Base-by-base conservation (phyloP, 169 alveolate species). In the Plasmodium gallinaceum region DNA sequence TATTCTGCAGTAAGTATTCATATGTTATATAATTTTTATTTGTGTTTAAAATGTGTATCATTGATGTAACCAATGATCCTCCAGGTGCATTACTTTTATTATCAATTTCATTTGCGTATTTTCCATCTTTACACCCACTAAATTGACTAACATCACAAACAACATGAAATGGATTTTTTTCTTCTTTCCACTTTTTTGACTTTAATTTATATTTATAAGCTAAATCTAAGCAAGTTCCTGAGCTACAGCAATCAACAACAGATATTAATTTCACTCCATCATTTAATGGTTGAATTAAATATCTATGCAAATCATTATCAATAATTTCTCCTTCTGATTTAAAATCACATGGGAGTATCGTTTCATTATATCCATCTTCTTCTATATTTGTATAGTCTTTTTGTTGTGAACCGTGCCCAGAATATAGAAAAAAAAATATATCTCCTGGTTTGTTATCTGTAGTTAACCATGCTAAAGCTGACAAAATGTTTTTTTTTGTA, bases 341-440 rank as follows among this genome's bases (percentile, higher is more conserved):
- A 66, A 66, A 89, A 69, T 93, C 96, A 14, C 90, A 88, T 0
- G 96, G 96, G 12, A 93, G 88, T 45, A 93, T 93, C 7, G 96
- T 86, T 75, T 93, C 95, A 69, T 93, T 92, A 85, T 83, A 86
- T 64, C 96, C 96, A 66, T 91, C 96, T 70, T 88, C 66, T 64
- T 74, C 91, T 39, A 74, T 43, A 10, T 74, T 65, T 16, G 57
- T 48, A 43, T 51, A 72, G 64, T 78, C 93, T 45, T 66, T 57
- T 69, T 80, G 74, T 70, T 90, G 89, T 16, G 92, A 90, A 20
- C 95, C 93, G 51, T 88, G 95, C 24, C 96, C 96, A 16, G 96
- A 93, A 83, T 64, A 93, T 60, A 90, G 90, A 88, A 93, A 93
- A 76, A 93, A 91, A 26, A 91, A 92, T 7, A 88, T 76, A 71